Percentiles rank a stretch among this genome's conserved stretches.
Conservation (phyloP, 768 basidiomycete species). For the Candolleomyces eurysporus region DNA sequence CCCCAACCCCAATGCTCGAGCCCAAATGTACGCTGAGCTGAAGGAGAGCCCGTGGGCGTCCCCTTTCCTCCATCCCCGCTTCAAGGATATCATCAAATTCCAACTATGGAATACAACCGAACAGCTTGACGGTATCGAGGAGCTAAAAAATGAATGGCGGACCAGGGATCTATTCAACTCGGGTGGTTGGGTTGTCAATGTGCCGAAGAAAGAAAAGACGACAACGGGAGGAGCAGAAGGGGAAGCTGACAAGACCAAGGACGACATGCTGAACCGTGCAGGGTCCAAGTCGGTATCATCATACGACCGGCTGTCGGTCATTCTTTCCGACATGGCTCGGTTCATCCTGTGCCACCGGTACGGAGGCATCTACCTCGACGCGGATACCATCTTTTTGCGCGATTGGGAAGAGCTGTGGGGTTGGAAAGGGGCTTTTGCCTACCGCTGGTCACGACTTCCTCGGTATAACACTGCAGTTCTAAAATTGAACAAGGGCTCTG, state of each 20-base stretch:
- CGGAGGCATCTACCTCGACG: slow-evolving; percentile 95
- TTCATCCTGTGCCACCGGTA: slow-evolving; percentile 97
- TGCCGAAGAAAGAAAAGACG: slow-evolving; percentile 20
- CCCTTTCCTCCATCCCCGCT: slow-evolving; percentile 90
- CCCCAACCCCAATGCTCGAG: slow-evolving; percentile 77
- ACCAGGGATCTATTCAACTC: slow-evolving; percentile 84
- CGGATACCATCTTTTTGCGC: slow-evolving; percentile 91
- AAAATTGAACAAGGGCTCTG: slow-evolving; percentile 89
- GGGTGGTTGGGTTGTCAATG: slow-evolving; percentile 71
- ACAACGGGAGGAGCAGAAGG: slow-evolving; percentile 18
- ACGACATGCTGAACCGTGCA: slow-evolving; percentile 62
- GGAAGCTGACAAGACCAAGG: slow-evolving; percentile 27
- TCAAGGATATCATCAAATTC: slow-evolving; percentile 91
- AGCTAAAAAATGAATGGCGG: slow-evolving; percentile 90
- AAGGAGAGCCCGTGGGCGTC: slow-evolving; percentile 90
- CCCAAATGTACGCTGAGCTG: slow-evolving; percentile 82
- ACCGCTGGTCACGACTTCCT: slow-evolving; percentile 89
- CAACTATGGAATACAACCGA: slow-evolving; percentile 99
- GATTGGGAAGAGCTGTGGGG: slow-evolving; percentile 99
- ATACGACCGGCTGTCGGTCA: slow-evolving; percentile 90
- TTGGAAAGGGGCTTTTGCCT: slow-evolving; percentile 95
- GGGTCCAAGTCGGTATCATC: slow-evolving; percentile 83
- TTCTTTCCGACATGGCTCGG: slow-evolving; percentile 94
- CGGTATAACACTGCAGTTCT: slow-evolving; percentile 97
- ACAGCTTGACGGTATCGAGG: slow-evolving; percentile 88